phyloP scores from a whole-genome alignment of 345 rosid genomes.

The Aquilaria yunnanensis region DNA sequence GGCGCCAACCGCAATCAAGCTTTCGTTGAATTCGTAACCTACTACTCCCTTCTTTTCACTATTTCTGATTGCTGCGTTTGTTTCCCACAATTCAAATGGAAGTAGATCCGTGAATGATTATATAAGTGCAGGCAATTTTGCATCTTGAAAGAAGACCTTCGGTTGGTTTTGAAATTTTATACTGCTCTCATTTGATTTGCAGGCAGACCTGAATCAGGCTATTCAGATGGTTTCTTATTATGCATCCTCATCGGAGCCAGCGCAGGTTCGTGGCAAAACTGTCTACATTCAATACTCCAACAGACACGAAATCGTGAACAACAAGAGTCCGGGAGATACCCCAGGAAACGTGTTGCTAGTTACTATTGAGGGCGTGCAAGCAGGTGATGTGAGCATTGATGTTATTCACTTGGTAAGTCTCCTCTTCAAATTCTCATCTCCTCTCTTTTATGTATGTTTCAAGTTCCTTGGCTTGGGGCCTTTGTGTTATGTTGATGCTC shows the following conservation, averaged over 20 bases:
- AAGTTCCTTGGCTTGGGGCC: background rate
- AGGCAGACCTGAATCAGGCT: constrained; percentile 87
- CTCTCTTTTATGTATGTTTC: background rate
- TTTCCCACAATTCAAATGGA: too few relatives aligned
- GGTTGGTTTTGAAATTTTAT: background rate
- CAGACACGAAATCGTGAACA: constrained; percentile 92
- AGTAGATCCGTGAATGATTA: too few relatives aligned
- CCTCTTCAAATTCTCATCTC: background rate
- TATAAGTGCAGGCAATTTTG: too few relatives aligned
- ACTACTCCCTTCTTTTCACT: background rate
- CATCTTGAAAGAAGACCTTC: too few relatives aligned
- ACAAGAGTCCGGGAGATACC: constrained; percentile 92
- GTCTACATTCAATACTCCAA: constrained; percentile 95
- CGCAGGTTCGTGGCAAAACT: constrained; percentile 90
- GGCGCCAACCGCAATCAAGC: constrained; percentile 97
- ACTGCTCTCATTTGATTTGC: constrained; percentile 13
- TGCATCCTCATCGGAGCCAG: constrained; percentile 97
- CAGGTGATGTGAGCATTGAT: constrained; percentile 90
- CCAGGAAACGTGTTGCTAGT: constrained; percentile 95
- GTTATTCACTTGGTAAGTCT: constrained; percentile 84
- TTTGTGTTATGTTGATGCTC: background rate
- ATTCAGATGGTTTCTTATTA: constrained; percentile 96
- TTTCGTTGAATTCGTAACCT: constrained; percentile 81
- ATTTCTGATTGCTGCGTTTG: too few relatives aligned
- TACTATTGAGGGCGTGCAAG: constrained; percentile 92